A percentile compares a stretch with the other conserved stretches of the same genome.
Conservation (phyloP, 805 yeast genomes). For the Cephaloascus albidus region DNA sequence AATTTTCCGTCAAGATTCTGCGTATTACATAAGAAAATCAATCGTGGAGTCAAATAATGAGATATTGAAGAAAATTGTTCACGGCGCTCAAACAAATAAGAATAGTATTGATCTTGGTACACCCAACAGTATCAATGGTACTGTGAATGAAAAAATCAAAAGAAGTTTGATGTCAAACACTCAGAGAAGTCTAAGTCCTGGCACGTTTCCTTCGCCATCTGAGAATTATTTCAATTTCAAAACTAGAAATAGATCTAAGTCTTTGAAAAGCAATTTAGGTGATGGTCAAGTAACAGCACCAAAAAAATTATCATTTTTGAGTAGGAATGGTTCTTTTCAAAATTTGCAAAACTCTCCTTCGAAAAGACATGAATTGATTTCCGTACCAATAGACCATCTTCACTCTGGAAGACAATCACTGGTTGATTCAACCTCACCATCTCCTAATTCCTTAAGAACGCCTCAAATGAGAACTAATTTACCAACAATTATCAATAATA, state of each 20-base stretch:
- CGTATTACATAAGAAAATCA: constrained; percentile 27
- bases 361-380: background rate
- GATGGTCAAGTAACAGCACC: background rate
- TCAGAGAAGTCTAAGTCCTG: background rate
- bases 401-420: background rate
- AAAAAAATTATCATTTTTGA: background rate
- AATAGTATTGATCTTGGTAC: background rate
- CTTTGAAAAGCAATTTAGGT: background rate
- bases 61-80: background rate
- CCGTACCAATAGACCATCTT: too few species aligned
- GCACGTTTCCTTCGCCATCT: background rate
- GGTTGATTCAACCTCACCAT: background rate
- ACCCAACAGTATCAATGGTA: too few species aligned
- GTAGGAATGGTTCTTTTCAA: background rate
- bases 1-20: constrained; percentile 74
- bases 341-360: background rate
- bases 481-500: background rate
- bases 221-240: too few species aligned
- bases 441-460: background rate
- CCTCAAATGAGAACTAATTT: background rate
- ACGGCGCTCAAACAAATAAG: background rate
- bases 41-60: background rate
- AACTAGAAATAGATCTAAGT: background rate
- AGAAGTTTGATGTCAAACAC: too few species aligned
- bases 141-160: background rate